Conservation (phyloP, 768 basidiomycete species). For the Tulasnella sp. region DNA sequence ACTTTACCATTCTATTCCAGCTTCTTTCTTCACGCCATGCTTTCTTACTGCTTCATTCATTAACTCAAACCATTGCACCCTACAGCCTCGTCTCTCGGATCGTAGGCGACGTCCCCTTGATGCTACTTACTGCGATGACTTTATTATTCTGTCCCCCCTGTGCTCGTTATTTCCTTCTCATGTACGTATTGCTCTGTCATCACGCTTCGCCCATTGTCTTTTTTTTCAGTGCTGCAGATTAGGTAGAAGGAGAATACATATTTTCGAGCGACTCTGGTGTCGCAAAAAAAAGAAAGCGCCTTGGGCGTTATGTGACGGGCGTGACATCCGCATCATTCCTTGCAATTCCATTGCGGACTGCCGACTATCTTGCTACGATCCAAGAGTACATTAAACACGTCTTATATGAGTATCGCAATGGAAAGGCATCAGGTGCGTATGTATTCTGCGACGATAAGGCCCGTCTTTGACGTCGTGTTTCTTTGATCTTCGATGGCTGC, state of each 20-base stretch:
- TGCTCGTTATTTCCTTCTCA: background rate
- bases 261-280: background rate
- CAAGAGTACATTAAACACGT: background rate
- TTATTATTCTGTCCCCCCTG: background rate
- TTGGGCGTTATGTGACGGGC: background rate
- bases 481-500: background rate
- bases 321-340: background rate
- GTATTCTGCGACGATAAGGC: background rate
- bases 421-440: background rate
- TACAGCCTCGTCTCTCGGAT: background rate
- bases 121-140: slow-evolving; percentile 7
- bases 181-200: background rate
- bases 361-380: background rate
- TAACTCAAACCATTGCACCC: background rate
- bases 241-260: background rate
- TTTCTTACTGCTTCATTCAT: slow-evolving; percentile 1
- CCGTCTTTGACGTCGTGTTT: background rate
- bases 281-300: background rate
- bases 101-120: background rate
- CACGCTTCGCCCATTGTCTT: slow-evolving; percentile 1
- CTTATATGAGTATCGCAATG: background rate
- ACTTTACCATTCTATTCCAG: background rate
- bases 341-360: background rate
- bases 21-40: background rate
- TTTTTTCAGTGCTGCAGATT: background rate